phyloP scores from a whole-genome alignment of 495 filamentous ascomycete genomes.

The Xylaria intraflava region DNA sequence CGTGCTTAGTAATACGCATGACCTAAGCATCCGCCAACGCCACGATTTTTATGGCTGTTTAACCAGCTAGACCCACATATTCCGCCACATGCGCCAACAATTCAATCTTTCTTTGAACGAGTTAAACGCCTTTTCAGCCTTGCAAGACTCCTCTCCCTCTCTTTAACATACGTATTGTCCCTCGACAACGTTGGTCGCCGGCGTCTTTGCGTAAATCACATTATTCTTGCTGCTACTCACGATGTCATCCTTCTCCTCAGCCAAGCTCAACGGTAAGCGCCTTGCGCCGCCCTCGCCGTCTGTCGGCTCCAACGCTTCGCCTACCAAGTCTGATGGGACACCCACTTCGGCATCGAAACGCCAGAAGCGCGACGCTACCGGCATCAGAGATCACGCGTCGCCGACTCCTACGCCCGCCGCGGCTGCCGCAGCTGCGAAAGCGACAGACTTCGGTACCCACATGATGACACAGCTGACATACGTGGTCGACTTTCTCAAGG shows the following conservation, averaged over 20 bases:
- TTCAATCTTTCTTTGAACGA: neutral
- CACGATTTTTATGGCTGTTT: neutral
- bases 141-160: slow-evolving; percentile 7
- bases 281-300: slow-evolving; percentile 12
- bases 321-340: slow-evolving; percentile 18
- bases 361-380: slow-evolving; percentile 25
- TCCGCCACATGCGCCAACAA: neutral
- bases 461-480: slow-evolving; percentile 80
- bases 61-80: neutral
- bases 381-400: slow-evolving; percentile 24
- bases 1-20: too few relatives aligned
- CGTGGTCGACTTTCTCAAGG: slow-evolving; percentile 77
- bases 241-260: neutral
- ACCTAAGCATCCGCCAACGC: neutral
- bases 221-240: neutral
- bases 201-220: slow-evolving; percentile 3
- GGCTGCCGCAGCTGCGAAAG: slow-evolving; percentile 52
- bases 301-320: slow-evolving; percentile 7
- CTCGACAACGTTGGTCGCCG: slow-evolving; percentile 13
- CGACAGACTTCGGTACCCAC: slow-evolving; percentile 69
- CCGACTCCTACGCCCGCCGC: slow-evolving; percentile 40
- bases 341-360: slow-evolving; percentile 16
- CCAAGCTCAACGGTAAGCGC: slow-evolving; percentile 20
- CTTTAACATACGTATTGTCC: slow-evolving; percentile 16
- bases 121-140: slow-evolving; percentile 15